Conservation (phyloP, 345 rosid species). For the Gossypium longicalyx region DNA sequence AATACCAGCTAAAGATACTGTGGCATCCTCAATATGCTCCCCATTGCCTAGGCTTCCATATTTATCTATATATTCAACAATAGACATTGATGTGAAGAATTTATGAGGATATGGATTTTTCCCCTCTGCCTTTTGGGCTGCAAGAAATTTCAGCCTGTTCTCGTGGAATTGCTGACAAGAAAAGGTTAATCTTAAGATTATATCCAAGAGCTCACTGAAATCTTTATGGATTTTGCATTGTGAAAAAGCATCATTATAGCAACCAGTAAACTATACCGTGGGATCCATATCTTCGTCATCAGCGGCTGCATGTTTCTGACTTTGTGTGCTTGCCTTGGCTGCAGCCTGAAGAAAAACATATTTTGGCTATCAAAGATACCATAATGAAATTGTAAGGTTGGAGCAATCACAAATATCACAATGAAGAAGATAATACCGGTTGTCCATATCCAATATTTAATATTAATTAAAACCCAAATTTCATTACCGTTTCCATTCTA, state of each 20-base stretch:
- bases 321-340: constrained; percentile 31
- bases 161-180: constrained; percentile 79
- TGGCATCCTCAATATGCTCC: constrained; percentile 60
- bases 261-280: constrained; percentile 39
- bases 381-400: not conserved
- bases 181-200: not conserved
- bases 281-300: constrained; percentile 99
- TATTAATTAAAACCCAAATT: not conserved
- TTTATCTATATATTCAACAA: constrained; percentile 54
- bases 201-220: not conserved
- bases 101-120: constrained; percentile 88
- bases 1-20: constrained; percentile 71
- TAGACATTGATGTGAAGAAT: constrained; percentile 51
- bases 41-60: constrained; percentile 57
- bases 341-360: constrained; percentile 31
- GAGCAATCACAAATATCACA: not conserved
- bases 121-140: constrained; percentile 59
- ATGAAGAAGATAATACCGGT: not conserved
- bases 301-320: constrained; percentile 43
- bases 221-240: not conserved
- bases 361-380: not conserved
- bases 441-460: not conserved
- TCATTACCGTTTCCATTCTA: too few relatives aligned
- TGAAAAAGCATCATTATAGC: not conserved
- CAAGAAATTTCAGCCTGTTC: constrained; percentile 70